Evolutionary conservation across 305 asterid genomes (phyloP).

Genomic region (Plantago coronopus): DNA sequence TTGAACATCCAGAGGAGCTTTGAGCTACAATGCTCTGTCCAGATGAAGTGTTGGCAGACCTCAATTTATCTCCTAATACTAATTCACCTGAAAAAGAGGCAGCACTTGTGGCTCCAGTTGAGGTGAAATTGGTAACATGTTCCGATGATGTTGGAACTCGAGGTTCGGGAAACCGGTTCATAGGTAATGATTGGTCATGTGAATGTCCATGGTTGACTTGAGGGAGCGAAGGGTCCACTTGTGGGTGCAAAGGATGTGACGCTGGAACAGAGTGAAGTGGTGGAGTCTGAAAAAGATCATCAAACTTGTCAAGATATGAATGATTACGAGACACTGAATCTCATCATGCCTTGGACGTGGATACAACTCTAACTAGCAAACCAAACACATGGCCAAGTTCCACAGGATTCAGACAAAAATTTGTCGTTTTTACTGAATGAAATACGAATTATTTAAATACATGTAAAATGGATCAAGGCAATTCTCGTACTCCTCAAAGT

Average conservation of each 20-base stretch:
- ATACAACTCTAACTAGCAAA: conserved; percentile 12
- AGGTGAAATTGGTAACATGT: conserved; percentile 33
- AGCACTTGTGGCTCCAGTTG: conserved; percentile 38
- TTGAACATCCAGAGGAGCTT: conserved; percentile 36
- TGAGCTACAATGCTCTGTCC: conserved; percentile 33
- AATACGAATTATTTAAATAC: neutral
- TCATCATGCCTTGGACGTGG: neutral
- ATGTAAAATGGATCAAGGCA: too few relatives aligned
- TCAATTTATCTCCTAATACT: conserved; percentile 45
- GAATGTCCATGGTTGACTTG: conserved; percentile 52
- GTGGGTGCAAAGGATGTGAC: conserved; percentile 68
- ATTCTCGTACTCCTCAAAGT: too few relatives aligned
- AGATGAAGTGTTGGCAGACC: conserved; percentile 37
- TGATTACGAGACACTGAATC: conserved; percentile 13
- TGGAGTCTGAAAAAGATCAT: conserved; percentile 30
- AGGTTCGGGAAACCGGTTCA: conserved; percentile 51
- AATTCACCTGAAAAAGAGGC: conserved; percentile 48
- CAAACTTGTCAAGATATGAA: neutral
- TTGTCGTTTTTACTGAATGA: conserved; percentile 2
- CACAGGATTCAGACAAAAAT: conserved; percentile 1
- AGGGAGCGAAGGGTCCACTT: conserved; percentile 47
- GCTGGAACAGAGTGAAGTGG: conserved; percentile 57
- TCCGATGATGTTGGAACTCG: conserved; percentile 53
- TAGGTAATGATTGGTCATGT: conserved; percentile 46
- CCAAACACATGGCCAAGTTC: conserved; percentile 11